phyloP scores from a whole-genome alignment of 371 early-diverging fungal species.

The Apophysomyces variabilis region DNA sequence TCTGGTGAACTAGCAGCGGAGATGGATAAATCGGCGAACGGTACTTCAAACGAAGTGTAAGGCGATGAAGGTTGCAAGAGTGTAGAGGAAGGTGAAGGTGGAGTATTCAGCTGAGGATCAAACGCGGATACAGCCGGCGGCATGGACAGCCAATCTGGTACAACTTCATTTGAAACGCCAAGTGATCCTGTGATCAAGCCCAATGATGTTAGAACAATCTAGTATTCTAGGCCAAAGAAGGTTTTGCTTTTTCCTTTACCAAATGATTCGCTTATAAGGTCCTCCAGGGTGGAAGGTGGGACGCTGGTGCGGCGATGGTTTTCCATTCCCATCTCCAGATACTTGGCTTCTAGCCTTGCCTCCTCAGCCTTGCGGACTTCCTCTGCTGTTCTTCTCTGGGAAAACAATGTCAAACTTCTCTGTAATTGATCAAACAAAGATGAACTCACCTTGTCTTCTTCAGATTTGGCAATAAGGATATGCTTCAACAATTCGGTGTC shows the following conservation, averaged over 20 bases:
- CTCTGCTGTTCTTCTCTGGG: slow-evolving; percentile 50
- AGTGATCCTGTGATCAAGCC: slow-evolving; percentile 18
- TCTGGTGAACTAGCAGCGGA: slow-evolving; percentile 45
- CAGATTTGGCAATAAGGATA: slow-evolving; percentile 54
- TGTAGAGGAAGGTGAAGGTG: slow-evolving; percentile 41
- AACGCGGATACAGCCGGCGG: slow-evolving; percentile 3
- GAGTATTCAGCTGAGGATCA: slow-evolving; percentile 25
- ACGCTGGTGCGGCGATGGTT: slow-evolving; percentile 25
- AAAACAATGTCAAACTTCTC: not conserved
- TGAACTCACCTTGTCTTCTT: slow-evolving; percentile 54
- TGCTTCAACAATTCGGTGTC: slow-evolving; percentile 56
- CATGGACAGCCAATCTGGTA: slow-evolving; percentile 20
- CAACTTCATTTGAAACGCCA: slow-evolving; percentile 15
- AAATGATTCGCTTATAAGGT: slow-evolving; percentile 23
- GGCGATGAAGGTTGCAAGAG: slow-evolving; percentile 38
- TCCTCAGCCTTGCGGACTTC: slow-evolving; percentile 50
- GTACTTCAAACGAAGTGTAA: slow-evolving; percentile 40
- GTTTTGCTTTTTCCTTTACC: slow-evolving; percentile 16
- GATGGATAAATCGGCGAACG: slow-evolving; percentile 45
- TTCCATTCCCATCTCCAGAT: slow-evolving; percentile 42
- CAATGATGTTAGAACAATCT: slow-evolving; percentile 2
- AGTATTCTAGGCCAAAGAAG: not conserved
- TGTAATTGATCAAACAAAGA: not conserved
- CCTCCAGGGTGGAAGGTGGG: slow-evolving; percentile 33
- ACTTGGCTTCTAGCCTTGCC: slow-evolving; percentile 45